Evolutionary conservation across 2,329 filamentous ascomycete genomes (phyloP).

Genomic region (Pseudogymnoascus sp.): DNA sequence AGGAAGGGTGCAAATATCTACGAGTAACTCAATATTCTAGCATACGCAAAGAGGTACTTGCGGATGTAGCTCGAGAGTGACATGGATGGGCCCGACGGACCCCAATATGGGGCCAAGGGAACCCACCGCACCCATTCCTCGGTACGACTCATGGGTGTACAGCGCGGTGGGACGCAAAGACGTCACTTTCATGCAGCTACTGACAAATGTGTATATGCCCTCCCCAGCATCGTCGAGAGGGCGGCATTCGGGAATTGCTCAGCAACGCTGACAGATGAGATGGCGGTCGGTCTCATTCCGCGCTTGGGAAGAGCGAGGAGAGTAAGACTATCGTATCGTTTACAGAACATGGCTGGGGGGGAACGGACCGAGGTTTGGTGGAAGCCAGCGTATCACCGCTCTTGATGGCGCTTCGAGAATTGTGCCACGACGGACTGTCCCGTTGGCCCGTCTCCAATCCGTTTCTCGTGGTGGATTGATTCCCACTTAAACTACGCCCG

Average conservation of each 20-base stretch:
- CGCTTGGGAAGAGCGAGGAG: not conserved
- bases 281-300: not conserved
- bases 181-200: slow-evolving; percentile 4
- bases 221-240: not conserved
- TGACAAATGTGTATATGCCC: not conserved
- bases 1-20: not conserved
- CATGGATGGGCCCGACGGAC: not conserved
- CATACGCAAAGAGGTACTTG: not conserved
- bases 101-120: not conserved
- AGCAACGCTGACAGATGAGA: not conserved
- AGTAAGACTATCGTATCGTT: not conserved
- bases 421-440: slow-evolving; percentile 1
- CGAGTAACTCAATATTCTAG: too few relatives aligned
- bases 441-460: not conserved
- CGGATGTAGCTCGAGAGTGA: not conserved
- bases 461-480: not conserved
- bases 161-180: not conserved
- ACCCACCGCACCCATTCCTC: not conserved
- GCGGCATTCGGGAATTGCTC: not conserved
- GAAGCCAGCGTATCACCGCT: not conserved
- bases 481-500: not conserved
- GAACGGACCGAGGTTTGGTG: not conserved
- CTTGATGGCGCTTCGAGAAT: not conserved
- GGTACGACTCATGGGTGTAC: not conserved
- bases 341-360: not conserved